phyloP scores from a whole-genome alignment of 495 filamentous ascomycete species.

The Aspergillus avenaceus region DNA sequence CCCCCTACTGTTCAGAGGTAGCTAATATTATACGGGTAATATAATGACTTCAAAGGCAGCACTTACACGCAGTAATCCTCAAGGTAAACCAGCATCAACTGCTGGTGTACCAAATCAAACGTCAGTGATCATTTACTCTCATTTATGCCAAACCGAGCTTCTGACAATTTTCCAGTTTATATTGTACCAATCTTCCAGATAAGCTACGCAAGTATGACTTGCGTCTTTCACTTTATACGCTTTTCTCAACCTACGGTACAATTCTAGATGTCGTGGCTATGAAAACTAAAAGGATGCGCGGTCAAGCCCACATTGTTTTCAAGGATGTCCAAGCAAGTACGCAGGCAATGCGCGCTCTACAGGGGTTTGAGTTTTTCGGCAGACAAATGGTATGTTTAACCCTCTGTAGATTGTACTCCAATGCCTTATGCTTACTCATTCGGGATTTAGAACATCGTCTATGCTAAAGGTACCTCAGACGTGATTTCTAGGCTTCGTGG shows the following conservation, averaged over 20 bases:
- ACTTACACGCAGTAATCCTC: constrained; percentile 32
- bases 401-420: too few species aligned
- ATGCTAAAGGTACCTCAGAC: constrained; percentile 82
- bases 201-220: constrained; percentile 86
- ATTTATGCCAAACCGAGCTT: constrained; percentile 2
- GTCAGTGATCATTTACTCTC: constrained; percentile 41
- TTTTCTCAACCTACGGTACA: constrained; percentile 90
- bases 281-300: constrained; percentile 85
- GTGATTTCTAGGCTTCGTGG: constrained; percentile 86
- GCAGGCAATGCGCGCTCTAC: constrained; percentile 81
- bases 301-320: constrained; percentile 91
- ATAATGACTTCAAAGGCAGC: constrained; percentile 39
- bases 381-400: constrained; percentile 68
- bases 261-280: constrained; percentile 92
- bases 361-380: constrained; percentile 85
- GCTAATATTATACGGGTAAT: not conserved
- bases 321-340: constrained; percentile 82
- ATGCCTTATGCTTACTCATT: constrained; percentile 4
- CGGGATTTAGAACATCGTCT: constrained; percentile 68
- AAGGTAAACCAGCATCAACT: constrained; percentile 27
- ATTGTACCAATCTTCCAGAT: constrained; percentile 77
- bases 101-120: constrained; percentile 63
- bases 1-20: not conserved
- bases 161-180: constrained; percentile 59
- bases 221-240: constrained; percentile 77